These are phyloP conservation scores for Luffa aegyptiaca DNA, from an alignment of 306 rosid species.

Conservation along the genomic window DNA sequence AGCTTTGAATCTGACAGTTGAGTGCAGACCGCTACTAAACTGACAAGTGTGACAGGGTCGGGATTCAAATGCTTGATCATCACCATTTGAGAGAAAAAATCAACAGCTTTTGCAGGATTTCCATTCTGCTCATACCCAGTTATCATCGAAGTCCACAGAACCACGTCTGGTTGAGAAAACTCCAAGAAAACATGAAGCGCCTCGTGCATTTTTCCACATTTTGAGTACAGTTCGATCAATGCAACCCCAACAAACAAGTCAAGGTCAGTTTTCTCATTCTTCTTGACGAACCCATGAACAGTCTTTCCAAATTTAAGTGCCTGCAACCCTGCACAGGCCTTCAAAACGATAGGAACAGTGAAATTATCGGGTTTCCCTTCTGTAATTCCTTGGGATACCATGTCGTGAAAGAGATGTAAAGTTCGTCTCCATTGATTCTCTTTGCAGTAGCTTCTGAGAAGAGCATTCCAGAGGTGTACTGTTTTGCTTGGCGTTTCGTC, in stretches of 20 bases:
- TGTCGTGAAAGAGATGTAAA: slow-evolving; percentile 31
- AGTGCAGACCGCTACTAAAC: slow-evolving; percentile 60
- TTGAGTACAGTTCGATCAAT: slow-evolving; percentile 48
- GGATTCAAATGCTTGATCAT: slow-evolving; percentile 23
- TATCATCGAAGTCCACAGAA: slow-evolving; percentile 61
- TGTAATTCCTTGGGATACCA: slow-evolving; percentile 24
- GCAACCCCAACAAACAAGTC: slow-evolving; percentile 71
- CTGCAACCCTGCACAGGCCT: slow-evolving; percentile 43
- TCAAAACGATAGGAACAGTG: slow-evolving; percentile 50
- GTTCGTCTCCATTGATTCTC: slow-evolving; percentile 45
- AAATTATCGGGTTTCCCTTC: slow-evolving; percentile 45
- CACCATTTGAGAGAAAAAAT: slow-evolving; percentile 46
- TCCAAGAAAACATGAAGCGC: slow-evolving; percentile 45
- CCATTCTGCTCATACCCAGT: slow-evolving; percentile 61
- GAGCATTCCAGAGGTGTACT: slow-evolving; percentile 51
- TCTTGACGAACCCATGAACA: slow-evolving; percentile 54
- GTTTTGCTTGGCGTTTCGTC: slow-evolving; percentile 45
- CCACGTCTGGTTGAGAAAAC: slow-evolving; percentile 48
- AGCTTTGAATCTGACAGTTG: slow-evolving; percentile 33
- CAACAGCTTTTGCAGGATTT: slow-evolving; percentile 37
- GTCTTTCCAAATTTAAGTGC: slow-evolving; percentile 33
- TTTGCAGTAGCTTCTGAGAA: slow-evolving; percentile 40
- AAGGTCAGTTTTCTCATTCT: slow-evolving; percentile 20
- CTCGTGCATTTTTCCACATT: slow-evolving; percentile 51
- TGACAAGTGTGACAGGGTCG: slow-evolving; percentile 56